Conservation (phyloP, 2,329 filamentous ascomycete genomes). For the Venturia oleaginea region DNA sequence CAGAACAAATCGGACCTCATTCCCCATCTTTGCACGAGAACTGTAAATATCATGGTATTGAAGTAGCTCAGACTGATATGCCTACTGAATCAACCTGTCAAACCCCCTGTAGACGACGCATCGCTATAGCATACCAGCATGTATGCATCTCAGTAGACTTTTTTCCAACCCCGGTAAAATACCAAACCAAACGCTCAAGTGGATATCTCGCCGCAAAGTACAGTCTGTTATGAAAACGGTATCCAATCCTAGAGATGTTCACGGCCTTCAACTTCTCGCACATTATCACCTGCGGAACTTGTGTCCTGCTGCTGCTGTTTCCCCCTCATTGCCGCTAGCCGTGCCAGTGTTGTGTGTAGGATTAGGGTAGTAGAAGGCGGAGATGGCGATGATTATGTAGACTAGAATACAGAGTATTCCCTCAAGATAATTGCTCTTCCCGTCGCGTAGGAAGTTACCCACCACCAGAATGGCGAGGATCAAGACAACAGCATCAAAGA, state of each 20-base stretch:
- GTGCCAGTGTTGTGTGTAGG: conserved; percentile 22
- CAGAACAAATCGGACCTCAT: background rate
- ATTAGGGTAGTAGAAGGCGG: conserved; percentile 53
- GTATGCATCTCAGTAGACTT: background rate
- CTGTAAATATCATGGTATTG: background rate
- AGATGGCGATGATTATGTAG: conserved; percentile 54
- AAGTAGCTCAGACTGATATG: background rate
- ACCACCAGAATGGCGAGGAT: conserved; percentile 79
- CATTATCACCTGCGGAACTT: background rate
- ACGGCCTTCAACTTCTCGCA: background rate
- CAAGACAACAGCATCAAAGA: conserved; percentile 76
- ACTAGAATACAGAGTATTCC: conserved; percentile 68
- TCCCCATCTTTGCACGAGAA: background rate
- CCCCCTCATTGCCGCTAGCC: background rate
- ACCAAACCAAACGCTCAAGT: background rate
- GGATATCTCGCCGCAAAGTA: background rate
- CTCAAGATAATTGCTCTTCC: conserved; percentile 86
- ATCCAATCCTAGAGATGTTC: background rate
- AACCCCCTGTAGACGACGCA: background rate
- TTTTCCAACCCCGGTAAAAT: background rate
- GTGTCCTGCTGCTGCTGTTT: background rate
- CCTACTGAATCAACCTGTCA: background rate
- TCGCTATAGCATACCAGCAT: background rate
- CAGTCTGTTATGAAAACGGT: background rate
- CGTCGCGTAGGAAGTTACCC: conserved; percentile 77